A percentile compares a stretch with the other conserved stretches of the same genome.
Conservation (phyloP, 306 rosid genomes). For the Malus sylvestris region DNA sequence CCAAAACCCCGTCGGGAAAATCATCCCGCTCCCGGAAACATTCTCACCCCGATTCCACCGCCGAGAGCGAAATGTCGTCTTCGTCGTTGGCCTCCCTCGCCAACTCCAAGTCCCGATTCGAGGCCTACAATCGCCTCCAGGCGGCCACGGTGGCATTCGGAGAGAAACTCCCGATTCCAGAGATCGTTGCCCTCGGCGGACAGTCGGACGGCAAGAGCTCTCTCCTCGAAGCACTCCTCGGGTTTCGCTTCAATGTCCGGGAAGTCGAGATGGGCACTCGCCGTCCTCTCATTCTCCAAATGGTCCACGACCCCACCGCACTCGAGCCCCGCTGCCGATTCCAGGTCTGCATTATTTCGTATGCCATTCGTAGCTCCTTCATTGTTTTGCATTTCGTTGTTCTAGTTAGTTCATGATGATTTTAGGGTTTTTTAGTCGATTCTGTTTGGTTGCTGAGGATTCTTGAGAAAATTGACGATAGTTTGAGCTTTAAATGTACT, state of each 20-base stretch:
- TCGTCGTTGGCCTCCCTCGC: conserved; percentile 11
- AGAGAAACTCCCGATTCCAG: conserved; percentile 87
- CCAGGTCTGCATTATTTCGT: conserved; percentile 37
- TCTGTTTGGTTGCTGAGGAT: background rate
- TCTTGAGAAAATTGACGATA: background rate
- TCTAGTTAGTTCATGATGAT: background rate
- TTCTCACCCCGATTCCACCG: background rate
- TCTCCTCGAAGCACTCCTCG: conserved; percentile 79
- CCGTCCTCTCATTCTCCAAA: conserved; percentile 83
- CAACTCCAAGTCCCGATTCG: conserved; percentile 56
- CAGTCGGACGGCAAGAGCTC: conserved; percentile 94
- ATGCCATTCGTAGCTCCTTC: background rate
- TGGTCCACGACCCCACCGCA: conserved; percentile 90
- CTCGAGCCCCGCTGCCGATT: conserved; percentile 83
- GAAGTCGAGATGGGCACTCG: conserved; percentile 99
- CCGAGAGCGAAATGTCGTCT: conserved; percentile 24
- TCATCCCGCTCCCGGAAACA: conserved; percentile 40
- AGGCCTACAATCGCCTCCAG: conserved; percentile 92
- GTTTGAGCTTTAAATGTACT: background rate
- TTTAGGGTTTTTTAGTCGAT: background rate
- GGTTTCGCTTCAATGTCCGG: conserved; percentile 89
- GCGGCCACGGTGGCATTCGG: conserved; percentile 89
- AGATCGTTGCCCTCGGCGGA: conserved; percentile 84
- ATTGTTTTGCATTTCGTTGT: background rate
- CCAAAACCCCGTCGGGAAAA: conserved; percentile 49